Conservation (phyloP, 805 yeast genomes). For the Kurtzmaniella fragi region DNA sequence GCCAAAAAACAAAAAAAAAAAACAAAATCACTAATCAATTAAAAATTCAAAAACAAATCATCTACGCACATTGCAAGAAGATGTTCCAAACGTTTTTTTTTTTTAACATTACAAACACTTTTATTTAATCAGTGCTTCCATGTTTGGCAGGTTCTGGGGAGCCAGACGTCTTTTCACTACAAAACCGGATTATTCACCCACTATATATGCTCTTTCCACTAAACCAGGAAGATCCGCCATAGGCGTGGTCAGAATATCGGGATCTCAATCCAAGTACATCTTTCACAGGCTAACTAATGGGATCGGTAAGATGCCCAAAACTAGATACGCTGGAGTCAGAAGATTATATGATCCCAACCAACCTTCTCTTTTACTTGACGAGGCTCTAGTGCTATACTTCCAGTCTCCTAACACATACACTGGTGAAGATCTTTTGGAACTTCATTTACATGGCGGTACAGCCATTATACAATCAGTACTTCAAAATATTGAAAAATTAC, state of each 20-base stretch:
- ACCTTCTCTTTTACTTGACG: conserved; percentile 52
- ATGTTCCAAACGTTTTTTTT: not conserved
- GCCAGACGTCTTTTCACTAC: not conserved
- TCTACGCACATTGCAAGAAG: not conserved
- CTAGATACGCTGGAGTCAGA: conserved; percentile 54
- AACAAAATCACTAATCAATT: too few relatives aligned
- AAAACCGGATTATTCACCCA: conserved; percentile 38
- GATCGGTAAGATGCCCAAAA: conserved; percentile 30
- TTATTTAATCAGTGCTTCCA: not conserved
- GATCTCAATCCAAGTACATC: conserved; percentile 51
- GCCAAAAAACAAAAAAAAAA: too few relatives aligned
- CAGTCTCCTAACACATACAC: conserved; percentile 76
- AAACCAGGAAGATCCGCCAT: conserved; percentile 78
- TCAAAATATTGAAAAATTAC: conserved; percentile 51
- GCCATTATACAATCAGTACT: conserved; percentile 75
- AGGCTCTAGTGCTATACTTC: conserved; percentile 68
- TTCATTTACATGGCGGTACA: conserved; percentile 92
- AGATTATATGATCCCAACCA: conserved; percentile 44
- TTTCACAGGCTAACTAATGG: conserved; percentile 43
- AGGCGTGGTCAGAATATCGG: conserved; percentile 80
- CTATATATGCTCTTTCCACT: conserved; percentile 89
- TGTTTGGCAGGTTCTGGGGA: not conserved
- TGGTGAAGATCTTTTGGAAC: conserved; percentile 85
- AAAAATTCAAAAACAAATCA: too few relatives aligned
- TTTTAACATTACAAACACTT: not conserved